These are phyloP conservation scores for Thalassiosira exigua DNA, from an alignment of 352 stramenopile species.

Conservation along the genomic window DNA sequence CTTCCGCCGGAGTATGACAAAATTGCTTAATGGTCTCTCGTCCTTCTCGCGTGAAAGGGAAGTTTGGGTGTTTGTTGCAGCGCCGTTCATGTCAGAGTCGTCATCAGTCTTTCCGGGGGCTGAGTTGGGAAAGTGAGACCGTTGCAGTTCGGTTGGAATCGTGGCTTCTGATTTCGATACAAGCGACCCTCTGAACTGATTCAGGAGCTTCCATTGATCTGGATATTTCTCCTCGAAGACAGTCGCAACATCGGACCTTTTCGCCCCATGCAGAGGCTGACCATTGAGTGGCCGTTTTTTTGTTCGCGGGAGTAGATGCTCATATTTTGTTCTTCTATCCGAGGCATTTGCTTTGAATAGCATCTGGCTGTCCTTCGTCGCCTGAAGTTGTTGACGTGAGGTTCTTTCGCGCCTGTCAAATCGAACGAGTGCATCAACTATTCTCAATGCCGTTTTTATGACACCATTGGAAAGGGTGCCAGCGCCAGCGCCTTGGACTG, in stretches of 20 bases:
- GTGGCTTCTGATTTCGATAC: neutral
- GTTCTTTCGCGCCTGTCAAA: conserved; percentile 29
- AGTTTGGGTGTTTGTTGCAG: no score
- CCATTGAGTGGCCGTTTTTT: no score
- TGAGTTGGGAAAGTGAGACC: conserved; percentile 1
- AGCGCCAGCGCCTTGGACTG: no score
- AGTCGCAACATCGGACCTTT: no score
- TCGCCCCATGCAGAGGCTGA: no score
- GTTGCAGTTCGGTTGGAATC: neutral
- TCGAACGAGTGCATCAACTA: conserved; percentile 37
- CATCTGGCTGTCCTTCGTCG: conserved; percentile 3
- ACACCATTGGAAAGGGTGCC: no score
- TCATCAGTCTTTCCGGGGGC: neutral
- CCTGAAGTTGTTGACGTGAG: neutral
- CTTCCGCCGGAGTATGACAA: conserved; percentile 29
- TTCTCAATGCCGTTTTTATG: conserved; percentile 38
- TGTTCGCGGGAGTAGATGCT: conserved; percentile 21
- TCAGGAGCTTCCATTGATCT: conserved; percentile 31
- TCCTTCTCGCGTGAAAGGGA: no score
- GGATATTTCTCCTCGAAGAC: conserved; percentile 43
- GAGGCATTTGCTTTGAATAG: conserved; percentile 4
- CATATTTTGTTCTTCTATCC: conserved; percentile 29
- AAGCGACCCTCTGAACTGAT: conserved; percentile 11
- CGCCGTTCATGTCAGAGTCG: conserved; percentile 8
- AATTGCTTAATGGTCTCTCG: no score